Percentiles rank a stretch among this genome's conserved stretches.
These are phyloP conservation scores for Pachysandra terminalis DNA, from an alignment of 164 flowering plant genomes.

Conservation along the genomic window DNA sequence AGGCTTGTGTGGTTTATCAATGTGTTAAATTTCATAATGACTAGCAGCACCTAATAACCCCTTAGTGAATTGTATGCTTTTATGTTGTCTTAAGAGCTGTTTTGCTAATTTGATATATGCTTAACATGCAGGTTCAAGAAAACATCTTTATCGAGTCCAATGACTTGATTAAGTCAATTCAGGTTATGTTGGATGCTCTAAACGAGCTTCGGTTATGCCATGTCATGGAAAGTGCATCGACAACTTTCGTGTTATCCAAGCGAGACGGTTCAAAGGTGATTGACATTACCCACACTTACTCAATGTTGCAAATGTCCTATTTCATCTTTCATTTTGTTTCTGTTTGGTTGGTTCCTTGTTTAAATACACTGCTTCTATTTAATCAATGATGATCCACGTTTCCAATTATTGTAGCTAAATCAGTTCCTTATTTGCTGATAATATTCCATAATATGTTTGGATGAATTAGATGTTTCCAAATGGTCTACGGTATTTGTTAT, in stretches of 20 bases:
- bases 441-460: no score
- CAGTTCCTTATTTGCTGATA: no score
- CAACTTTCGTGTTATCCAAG: slow-evolving; percentile 28
- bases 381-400: no score
- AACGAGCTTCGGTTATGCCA: slow-evolving; percentile 76
- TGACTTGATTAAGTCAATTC: slow-evolving; percentile 65
- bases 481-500: no score
- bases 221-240: slow-evolving; percentile 51
- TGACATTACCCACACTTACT: background rate
- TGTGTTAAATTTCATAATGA: no score
- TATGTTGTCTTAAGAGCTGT: no score
- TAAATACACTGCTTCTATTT: no score
- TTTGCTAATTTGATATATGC: background rate
- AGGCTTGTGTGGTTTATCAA: no score
- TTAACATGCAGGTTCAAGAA: slow-evolving; percentile 35
- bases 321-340: background rate
- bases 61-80: no score
- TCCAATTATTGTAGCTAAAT: no score
- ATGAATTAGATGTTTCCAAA: no score
- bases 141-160: slow-evolving; percentile 68
- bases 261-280: slow-evolving; percentile 51
- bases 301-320: background rate
- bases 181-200: slow-evolving; percentile 68
- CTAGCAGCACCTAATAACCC: no score
- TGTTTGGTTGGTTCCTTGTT: background rate